A percentile compares a stretch with the other conserved stretches of the same genome.
These are phyloP conservation scores for Amanita molliuscula DNA, from an alignment of 768 basidiomycete species.

Conservation along the genomic window DNA sequence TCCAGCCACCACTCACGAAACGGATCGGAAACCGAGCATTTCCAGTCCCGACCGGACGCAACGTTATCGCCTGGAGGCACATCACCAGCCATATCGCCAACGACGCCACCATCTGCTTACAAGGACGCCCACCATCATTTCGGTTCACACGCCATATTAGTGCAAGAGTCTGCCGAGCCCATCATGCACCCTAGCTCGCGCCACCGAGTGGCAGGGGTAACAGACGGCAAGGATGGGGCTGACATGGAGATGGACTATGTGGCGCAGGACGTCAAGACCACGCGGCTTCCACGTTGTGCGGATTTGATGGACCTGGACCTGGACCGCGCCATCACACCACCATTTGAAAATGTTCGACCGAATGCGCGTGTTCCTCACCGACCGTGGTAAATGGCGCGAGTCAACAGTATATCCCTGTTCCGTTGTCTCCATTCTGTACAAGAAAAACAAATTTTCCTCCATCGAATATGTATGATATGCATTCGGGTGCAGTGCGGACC, in stretches of 20 bases:
- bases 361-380: neutral
- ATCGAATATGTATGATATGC: too few relatives aligned
- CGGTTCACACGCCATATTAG: conserved; percentile 5
- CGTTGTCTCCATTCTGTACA: neutral
- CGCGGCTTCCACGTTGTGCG: neutral
- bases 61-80: conserved; percentile 31
- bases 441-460: too few relatives aligned
- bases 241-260: conserved; percentile 4
- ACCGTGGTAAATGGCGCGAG: conserved; percentile 2
- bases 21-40: conserved; percentile 1
- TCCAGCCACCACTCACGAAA: conserved; percentile 20
- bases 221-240: neutral
- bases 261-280: neutral
- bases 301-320: neutral
- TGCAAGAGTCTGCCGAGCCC: conserved; percentile 7
- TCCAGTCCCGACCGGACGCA: neutral
- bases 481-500: neutral
- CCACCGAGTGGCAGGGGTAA: conserved; percentile 5
- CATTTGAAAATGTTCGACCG: neutral
- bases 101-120: conserved; percentile 38
- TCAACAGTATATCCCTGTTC: neutral
- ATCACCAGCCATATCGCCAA: conserved; percentile 41
- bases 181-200: neutral
- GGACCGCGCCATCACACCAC: neutral
- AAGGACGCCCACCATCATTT: conserved; percentile 14